Base-by-base conservation (phyloP, 257 asterid species). In the Solanum arcanum region DNA sequence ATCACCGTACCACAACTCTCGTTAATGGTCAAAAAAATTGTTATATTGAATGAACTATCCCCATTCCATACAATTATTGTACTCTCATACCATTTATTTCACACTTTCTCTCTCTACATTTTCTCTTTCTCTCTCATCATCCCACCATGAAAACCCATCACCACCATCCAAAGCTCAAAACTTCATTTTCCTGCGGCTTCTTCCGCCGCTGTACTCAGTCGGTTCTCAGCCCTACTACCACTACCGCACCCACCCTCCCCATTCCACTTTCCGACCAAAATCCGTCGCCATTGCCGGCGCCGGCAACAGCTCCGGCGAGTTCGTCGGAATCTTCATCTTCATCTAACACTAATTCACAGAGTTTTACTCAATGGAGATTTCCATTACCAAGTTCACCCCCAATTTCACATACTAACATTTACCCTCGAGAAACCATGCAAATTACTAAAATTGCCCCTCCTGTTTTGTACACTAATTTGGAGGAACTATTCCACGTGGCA, bases 311-410 rank as follows among this genome's bases (percentile, higher is more conserved):
- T 1, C 85, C 87, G 12, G 72, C 91, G 5, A 93, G 68, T 31
- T 92, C 90, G 23, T 93, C 98, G 6, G 88, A 73, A 0, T 94
- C 98, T 4, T 93, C 98, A 20, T 95, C 98, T 1, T 95, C 98
- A 6, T 95, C 98, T 12, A 93, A 96, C 6, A 94, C 91, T 89
- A 92, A 94, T 77, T 95, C 98, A 42, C 98, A 95, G 88, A 95
- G 98, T 49, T 95, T 95, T 91, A 95, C 98, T 0, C 98, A 93
- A 80, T 94, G 98, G 98, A 91, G 92, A 59, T 94, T 95, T 86
- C 96, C 96, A 0, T 87, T 95, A 86, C 90, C 94, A 64, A 90
- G 76, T 68, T 90, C 97, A 7, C 93, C 93, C 49, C 33, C 47
- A 83, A 87, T 80, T 6, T 86, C 90, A 35, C 91, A 87, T 37